Evolutionary conservation across 2,329 filamentous ascomycete genomes (phyloP).

Genomic region (Plectosphaerella sp.): DNA sequence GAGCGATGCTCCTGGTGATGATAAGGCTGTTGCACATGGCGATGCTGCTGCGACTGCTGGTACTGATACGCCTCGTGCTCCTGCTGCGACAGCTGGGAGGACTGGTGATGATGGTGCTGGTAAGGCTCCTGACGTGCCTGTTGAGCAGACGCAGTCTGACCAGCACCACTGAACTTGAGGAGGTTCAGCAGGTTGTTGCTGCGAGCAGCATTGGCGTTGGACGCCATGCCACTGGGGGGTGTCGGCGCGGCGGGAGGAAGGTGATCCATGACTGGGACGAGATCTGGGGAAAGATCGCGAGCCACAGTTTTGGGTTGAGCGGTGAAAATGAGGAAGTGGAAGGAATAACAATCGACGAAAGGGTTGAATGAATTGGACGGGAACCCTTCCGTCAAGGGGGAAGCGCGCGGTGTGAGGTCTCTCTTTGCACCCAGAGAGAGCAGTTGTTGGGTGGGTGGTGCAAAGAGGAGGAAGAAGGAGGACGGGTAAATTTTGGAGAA

Average conservation of each 20-base stretch:
- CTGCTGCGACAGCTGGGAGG: slow-evolving; percentile 14
- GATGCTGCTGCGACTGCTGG: slow-evolving; percentile 16
- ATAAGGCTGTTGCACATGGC: slow-evolving; percentile 10
- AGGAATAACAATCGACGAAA: slow-evolving; percentile 9
- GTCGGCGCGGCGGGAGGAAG: slow-evolving; percentile 47
- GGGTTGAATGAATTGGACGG: slow-evolving; percentile 1
- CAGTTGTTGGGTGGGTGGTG: background rate
- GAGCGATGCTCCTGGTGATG: slow-evolving; percentile 15
- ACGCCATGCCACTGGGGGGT: slow-evolving; percentile 33
- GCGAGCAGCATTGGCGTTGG: slow-evolving; percentile 32
- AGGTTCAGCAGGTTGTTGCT: slow-evolving; percentile 55
- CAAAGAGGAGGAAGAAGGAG: background rate
- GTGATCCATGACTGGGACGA: slow-evolving; percentile 23
- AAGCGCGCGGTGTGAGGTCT: background rate
- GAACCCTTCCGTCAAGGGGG: slow-evolving; percentile 10
- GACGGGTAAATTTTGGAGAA: background rate
- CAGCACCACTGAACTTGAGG: slow-evolving; percentile 53
- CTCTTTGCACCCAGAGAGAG: background rate
- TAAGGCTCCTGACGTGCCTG: slow-evolving; percentile 7
- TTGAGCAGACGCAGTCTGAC: slow-evolving; percentile 10
- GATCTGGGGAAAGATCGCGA: slow-evolving; percentile 5
- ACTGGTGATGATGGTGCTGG: slow-evolving; percentile 23
- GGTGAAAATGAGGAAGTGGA: slow-evolving; percentile 1
- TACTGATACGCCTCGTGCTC: slow-evolving; percentile 14
- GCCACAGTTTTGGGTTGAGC: slow-evolving; percentile 4